These are phyloP conservation scores for Bondarzewia mesenterica DNA, from an alignment of 1,284 basidiomycete species.

Conservation along the genomic window DNA sequence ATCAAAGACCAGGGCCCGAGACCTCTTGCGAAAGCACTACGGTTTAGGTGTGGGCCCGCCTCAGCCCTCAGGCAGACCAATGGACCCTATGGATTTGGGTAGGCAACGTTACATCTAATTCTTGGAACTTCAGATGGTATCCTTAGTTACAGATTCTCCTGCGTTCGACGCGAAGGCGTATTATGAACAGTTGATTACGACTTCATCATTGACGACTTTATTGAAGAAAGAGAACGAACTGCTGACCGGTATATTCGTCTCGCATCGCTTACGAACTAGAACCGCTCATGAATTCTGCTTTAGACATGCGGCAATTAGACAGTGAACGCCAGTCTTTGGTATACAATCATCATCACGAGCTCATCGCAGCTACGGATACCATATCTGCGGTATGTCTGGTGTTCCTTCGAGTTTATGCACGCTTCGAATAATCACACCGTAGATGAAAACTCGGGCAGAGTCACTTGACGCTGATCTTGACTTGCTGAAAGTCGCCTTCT, in stretches of 20 bases:
- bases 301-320: conserved; percentile 83
- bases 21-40: conserved; percentile 77
- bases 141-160: conserved; percentile 50
- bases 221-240: conserved; percentile 76
- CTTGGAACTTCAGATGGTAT: conserved; percentile 2
- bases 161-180: conserved; percentile 76
- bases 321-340: conserved; percentile 86
- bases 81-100: conserved; percentile 81
- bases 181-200: conserved; percentile 79
- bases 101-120: conserved; percentile 11
- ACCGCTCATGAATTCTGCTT: neutral
- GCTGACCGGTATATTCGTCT: conserved; percentile 41
- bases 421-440: conserved; percentile 1
- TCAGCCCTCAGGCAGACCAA: conserved; percentile 41
- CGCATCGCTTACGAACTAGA: no score
- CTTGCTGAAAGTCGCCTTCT: conserved; percentile 69
- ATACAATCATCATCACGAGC: conserved; percentile 91
- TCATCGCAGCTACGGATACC: conserved; percentile 87
- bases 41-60: conserved; percentile 69
- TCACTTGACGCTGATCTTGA: conserved; percentile 78
- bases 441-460: conserved; percentile 85
- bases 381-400: conserved; percentile 67
- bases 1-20: conserved; percentile 61
- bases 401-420: neutral
- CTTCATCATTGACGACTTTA: conserved; percentile 61